Conservation (phyloP, 192 early-diverging fungal genomes). For the Helicostylum pulchrum region DNA sequence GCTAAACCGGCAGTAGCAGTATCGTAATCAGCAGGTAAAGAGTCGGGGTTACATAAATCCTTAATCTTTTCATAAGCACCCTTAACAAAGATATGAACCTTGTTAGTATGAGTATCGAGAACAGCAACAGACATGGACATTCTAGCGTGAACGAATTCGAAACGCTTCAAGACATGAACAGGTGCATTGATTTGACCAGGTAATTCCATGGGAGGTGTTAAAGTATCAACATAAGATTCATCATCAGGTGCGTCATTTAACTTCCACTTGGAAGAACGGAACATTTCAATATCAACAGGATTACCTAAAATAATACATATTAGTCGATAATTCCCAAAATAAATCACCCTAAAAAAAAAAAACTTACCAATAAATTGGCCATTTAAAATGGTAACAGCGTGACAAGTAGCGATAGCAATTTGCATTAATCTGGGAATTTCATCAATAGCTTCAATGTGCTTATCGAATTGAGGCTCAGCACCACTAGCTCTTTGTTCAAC, state of each 20-base stretch:
- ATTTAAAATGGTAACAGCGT: conserved; percentile 45
- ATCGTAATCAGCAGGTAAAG: conserved; percentile 59
- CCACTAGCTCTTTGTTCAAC: not conserved
- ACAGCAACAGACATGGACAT: conserved; percentile 69
- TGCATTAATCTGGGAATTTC: conserved; percentile 30
- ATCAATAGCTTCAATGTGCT: conserved; percentile 21
- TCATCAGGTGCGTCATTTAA: conserved; percentile 26
- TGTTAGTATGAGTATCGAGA: conserved; percentile 46
- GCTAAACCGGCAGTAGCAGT: conserved; percentile 51
- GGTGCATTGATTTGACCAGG: conserved; percentile 21
- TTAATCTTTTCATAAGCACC: conserved; percentile 73
- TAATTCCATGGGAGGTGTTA: conserved; percentile 28
- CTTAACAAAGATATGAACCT: conserved; percentile 63
- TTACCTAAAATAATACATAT: conserved; percentile 34
- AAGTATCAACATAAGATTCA: conserved; percentile 42
- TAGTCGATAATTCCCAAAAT: no score
- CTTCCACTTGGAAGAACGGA: conserved; percentile 48
- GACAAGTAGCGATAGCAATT: conserved; percentile 43
- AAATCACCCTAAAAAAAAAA: no score
- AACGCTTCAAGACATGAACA: conserved; percentile 58
- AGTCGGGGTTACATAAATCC: conserved; percentile 46
- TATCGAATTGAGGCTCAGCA: conserved; percentile 18
- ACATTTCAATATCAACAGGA: conserved; percentile 71
- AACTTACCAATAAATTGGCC: conserved; percentile 39
- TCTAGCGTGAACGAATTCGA: conserved; percentile 68